A percentile compares a stretch with the other conserved stretches of the same genome.
Evolutionary conservation across 164 flowering plant species (phyloP).

Genomic region (Aristolochia fimbriata): DNA sequence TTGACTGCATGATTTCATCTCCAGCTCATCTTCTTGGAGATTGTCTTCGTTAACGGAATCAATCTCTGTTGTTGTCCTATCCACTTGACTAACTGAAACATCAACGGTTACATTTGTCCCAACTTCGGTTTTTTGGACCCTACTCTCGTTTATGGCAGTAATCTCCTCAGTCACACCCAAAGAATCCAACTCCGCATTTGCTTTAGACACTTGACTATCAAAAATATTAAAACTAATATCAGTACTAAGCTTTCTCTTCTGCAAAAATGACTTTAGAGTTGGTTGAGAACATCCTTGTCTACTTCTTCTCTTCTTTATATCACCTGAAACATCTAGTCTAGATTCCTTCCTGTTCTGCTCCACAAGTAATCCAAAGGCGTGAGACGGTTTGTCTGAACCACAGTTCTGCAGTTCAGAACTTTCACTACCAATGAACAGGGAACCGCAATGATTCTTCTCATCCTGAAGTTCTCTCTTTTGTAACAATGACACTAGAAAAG

Average conservation of each 20-base stretch:
- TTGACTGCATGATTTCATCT: constrained; percentile 12
- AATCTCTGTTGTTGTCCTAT: neutral
- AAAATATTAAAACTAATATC: constrained; percentile 12
- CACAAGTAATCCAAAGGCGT: neutral
- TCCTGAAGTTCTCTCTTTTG: constrained; percentile 34
- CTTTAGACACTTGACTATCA: constrained; percentile 14
- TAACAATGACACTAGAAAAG: constrained; percentile 55
- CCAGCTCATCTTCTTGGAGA: constrained; percentile 5
- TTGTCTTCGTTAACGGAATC: constrained; percentile 6
- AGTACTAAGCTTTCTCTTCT: constrained; percentile 22
- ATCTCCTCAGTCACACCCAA: constrained; percentile 1
- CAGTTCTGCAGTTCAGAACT: constrained; percentile 10
- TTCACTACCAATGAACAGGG: constrained; percentile 12
- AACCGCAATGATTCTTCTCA: constrained; percentile 13
- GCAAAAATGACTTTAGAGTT: constrained; percentile 71
- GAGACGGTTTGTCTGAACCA: constrained; percentile 10
- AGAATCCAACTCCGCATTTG: constrained; percentile 5
- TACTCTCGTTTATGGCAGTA: constrained; percentile 7
- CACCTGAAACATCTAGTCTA: constrained; percentile 6
- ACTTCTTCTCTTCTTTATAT: constrained; percentile 37
- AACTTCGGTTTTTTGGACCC: no score
- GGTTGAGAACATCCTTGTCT: constrained; percentile 45
- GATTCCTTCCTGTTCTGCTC: neutral
- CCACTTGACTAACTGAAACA: neutral
- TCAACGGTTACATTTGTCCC: constrained; percentile 2